These are phyloP conservation scores for Leucaena leucocephala DNA, from an alignment of 306 rosid species.

Conservation along the genomic window DNA sequence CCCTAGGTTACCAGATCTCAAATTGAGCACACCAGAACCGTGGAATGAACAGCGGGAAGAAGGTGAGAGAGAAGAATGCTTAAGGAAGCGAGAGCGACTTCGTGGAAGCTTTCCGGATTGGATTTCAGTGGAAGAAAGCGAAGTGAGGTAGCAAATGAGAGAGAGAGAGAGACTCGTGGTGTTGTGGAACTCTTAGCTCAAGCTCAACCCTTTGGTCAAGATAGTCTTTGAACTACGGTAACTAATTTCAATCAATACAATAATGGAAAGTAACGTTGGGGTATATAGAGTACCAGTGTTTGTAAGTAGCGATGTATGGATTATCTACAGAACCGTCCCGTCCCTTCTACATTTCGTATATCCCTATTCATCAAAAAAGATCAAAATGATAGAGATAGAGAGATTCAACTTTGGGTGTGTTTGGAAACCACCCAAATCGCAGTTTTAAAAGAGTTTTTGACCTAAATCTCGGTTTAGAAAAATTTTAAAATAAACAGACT, in stretches of 20 bases:
- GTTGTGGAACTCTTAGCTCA: neutral
- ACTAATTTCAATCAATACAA: neutral
- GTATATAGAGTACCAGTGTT: neutral
- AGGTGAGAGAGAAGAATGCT: conserved; percentile 14
- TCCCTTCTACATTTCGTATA: neutral
- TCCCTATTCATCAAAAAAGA: conserved; percentile 2
- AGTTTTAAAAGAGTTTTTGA: too few relatives aligned
- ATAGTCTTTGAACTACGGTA: neutral
- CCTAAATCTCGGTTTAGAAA: too few relatives aligned
- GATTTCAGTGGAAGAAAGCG: conserved; percentile 34
- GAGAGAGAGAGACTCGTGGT: neutral
- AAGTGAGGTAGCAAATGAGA: conserved; percentile 19
- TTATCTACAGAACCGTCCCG: neutral
- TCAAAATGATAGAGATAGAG: neutral
- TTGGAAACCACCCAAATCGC: too few relatives aligned
- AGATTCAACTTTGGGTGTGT: too few relatives aligned
- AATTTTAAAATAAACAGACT: too few relatives aligned
- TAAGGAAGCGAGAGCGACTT: conserved; percentile 39
- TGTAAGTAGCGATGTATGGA: neutral
- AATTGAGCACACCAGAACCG: conserved; percentile 19
- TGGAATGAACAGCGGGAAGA: conserved; percentile 3
- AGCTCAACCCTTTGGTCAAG: conserved; percentile 5
- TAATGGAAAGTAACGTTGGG: conserved; percentile 1
- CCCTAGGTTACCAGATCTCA: conserved; percentile 64
- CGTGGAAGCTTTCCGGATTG: neutral